Evolutionary conservation across 2,329 filamentous ascomycete genomes (phyloP).

Genomic region (Cyclaneusma minus): DNA sequence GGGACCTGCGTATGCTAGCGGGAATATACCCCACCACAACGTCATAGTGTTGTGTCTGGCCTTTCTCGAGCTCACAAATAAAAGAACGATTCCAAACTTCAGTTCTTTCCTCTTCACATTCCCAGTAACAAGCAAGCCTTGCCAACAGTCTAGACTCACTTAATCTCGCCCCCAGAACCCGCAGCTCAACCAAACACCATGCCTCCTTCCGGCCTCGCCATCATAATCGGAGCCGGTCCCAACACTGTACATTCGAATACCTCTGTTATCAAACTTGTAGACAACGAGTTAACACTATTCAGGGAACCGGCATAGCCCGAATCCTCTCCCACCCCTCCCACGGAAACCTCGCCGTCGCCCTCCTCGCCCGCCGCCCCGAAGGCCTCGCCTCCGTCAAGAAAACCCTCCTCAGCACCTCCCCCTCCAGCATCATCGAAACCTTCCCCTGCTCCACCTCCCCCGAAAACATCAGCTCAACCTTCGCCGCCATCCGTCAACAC

Average conservation of each 20-base stretch:
- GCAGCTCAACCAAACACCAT: too few species aligned
- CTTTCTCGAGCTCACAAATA: too few species aligned
- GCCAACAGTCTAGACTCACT: too few species aligned
- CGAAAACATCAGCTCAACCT: slow-evolving; percentile 28
- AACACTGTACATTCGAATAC: slow-evolving; percentile 18
- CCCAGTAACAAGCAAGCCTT: too few species aligned
- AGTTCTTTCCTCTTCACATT: too few species aligned
- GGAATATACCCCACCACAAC: too few species aligned
- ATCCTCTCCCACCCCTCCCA: slow-evolving; percentile 32
- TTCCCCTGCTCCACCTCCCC: slow-evolving; percentile 35
- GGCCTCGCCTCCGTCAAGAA: slow-evolving; percentile 25
- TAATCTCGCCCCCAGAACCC: too few species aligned
- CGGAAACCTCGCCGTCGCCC: slow-evolving; percentile 37
- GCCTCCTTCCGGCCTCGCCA: slow-evolving; percentile 31
- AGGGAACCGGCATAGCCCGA: slow-evolving; percentile 39
- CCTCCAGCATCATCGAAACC: slow-evolving; percentile 29
- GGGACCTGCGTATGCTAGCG: too few species aligned
- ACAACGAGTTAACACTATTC: slow-evolving; percentile 7
- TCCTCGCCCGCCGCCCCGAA: slow-evolving; percentile 32
- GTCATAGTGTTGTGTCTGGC: too few species aligned
- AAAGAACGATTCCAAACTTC: too few species aligned
- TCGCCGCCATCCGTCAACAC: slow-evolving; percentile 31
- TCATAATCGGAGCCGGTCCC: slow-evolving; percentile 34
- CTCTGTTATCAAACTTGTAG: background rate
- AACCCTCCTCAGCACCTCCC: slow-evolving; percentile 24